Percentiles rank a stretch among this genome's conserved stretches.
These are phyloP conservation scores for Yamadazyma conglobata DNA, from an alignment of 1,139 yeast species.

Conservation along the genomic window DNA sequence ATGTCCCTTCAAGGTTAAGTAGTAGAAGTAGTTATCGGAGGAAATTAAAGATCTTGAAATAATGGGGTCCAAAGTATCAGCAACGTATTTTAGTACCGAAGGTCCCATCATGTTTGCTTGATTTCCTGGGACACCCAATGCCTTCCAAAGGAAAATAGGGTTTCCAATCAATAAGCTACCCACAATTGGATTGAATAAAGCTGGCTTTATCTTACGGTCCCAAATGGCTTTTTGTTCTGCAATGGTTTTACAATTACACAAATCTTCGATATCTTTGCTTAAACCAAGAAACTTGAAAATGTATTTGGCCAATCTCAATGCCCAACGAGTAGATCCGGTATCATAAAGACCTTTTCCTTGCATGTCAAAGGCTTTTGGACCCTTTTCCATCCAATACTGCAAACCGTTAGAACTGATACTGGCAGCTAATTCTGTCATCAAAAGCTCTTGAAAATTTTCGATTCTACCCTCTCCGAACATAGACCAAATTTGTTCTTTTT, in stretches of 20 bases:
- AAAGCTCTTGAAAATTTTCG: conserved; percentile 41
- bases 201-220: conserved; percentile 61
- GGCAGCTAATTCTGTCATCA: conserved; percentile 57
- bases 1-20: conserved; percentile 59
- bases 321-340: conserved; percentile 87
- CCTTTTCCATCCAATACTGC: conserved; percentile 74
- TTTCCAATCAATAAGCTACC: conserved; percentile 71
- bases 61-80: conserved; percentile 77
- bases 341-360: conserved; percentile 61
- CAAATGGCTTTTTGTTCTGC: conserved; percentile 63
- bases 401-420: conserved; percentile 76
- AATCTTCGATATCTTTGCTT: conserved; percentile 44
- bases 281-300: conserved; percentile 59
- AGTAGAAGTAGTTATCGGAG: conserved; percentile 74
- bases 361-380: conserved; percentile 51
- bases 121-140: conserved; percentile 80
- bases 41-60: conserved; percentile 61
- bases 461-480: conserved; percentile 75
- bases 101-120: conserved; percentile 78
- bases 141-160: conserved; percentile 81
- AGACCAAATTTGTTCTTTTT: conserved; percentile 64
- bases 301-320: conserved; percentile 61
- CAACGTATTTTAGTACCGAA: conserved; percentile 66
- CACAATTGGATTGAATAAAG: conserved; percentile 66
- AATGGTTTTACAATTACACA: conserved; percentile 58